Evolutionary conservation across 1,284 basidiomycete genomes (phyloP).

Genomic region (Boletus subluridellus): DNA sequence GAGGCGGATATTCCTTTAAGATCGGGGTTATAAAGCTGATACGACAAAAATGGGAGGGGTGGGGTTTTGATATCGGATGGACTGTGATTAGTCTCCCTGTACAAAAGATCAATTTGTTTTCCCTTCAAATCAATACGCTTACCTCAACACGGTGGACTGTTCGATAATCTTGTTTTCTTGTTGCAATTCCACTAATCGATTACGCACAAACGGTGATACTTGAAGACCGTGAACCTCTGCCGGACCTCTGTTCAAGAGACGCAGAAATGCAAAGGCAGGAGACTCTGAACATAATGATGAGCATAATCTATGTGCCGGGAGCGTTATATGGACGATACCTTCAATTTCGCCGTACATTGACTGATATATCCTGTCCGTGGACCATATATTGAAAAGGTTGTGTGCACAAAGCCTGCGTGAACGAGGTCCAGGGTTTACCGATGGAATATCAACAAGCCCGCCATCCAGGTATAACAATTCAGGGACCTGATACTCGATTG

Average conservation of each 20-base stretch:
- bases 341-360: constrained; percentile 62
- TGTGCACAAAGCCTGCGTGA: constrained; percentile 61
- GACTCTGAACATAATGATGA: constrained; percentile 32
- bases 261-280: constrained; percentile 74
- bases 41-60: constrained; percentile 37
- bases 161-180: constrained; percentile 45
- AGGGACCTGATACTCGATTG: constrained; percentile 80
- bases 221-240: constrained; percentile 64
- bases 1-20: constrained; percentile 59
- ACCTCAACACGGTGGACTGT: constrained; percentile 49
- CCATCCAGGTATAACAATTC: constrained; percentile 77
- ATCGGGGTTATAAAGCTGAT: constrained; percentile 43
- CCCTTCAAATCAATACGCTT: constrained; percentile 29
- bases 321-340: constrained; percentile 38
- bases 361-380: constrained; percentile 71
- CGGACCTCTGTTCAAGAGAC: constrained; percentile 61
- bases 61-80: constrained; percentile 24
- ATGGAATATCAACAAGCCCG: constrained; percentile 69
- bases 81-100: constrained; percentile 25
- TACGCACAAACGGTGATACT: constrained; percentile 53
- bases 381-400: constrained; percentile 91
- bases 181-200: constrained; percentile 47
- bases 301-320: neutral
- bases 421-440: constrained; percentile 52
- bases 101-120: constrained; percentile 6